Percentiles rank a stretch among this genome's conserved stretches.
Conservation (phyloP, 2,329 filamentous ascomycete genomes). For the Passalora sequoiae region DNA sequence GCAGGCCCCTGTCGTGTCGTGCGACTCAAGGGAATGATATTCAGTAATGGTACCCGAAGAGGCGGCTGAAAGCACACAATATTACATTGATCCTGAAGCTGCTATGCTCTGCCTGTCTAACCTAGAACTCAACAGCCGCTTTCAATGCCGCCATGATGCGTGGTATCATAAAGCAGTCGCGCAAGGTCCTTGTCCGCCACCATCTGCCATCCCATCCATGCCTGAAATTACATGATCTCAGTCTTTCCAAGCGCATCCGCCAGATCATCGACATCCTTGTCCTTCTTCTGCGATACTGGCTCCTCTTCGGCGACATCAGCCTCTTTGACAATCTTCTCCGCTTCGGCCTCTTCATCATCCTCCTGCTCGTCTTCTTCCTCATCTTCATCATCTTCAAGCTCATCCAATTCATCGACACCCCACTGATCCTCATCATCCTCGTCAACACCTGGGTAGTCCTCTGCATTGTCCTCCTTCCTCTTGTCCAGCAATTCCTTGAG, state of each 20-base stretch:
- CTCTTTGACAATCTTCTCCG: conserved; percentile 64
- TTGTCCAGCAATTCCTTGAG: conserved; percentile 56
- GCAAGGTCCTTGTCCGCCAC: neutral
- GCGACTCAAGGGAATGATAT: too few relatives aligned
- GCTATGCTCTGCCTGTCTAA: neutral
- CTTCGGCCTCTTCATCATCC: conserved; percentile 50
- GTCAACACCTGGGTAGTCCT: conserved; percentile 50
- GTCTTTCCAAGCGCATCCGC: conserved; percentile 73
- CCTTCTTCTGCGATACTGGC: conserved; percentile 64
- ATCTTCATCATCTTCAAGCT: conserved; percentile 69
- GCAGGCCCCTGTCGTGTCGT: too few relatives aligned
- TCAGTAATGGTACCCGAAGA: too few relatives aligned
- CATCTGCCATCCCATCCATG: too few relatives aligned
- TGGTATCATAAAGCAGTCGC: neutral
- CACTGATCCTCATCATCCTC: conserved; percentile 73
- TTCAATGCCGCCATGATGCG: neutral
- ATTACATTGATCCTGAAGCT: neutral
- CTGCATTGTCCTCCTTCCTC: conserved; percentile 48
- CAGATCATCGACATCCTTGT: conserved; percentile 75
- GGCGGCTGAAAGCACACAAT: too few relatives aligned
- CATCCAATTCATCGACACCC: conserved; percentile 80
- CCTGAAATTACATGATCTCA: conserved; percentile 29
- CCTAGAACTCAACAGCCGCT: neutral
- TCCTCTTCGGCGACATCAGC: conserved; percentile 68
- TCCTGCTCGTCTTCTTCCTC: conserved; percentile 61